Percentiles rank a stretch among this genome's conserved stretches.
Conservation (phyloP, 148 eudicot genomes). For the Vaccinium darrowii region DNA sequence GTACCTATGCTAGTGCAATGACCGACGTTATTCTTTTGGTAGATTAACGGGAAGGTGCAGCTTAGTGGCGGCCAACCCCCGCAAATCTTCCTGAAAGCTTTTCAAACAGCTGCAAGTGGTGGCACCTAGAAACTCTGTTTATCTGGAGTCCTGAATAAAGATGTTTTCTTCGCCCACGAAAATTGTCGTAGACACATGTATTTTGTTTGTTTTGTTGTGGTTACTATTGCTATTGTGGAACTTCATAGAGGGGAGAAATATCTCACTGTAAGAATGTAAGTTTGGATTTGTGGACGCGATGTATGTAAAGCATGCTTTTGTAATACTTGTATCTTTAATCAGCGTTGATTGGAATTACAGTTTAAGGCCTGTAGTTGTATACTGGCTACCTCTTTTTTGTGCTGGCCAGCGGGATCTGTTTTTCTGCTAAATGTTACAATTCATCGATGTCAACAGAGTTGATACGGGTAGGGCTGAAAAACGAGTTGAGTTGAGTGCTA, state of each 20-base stretch:
- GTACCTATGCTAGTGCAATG: background rate
- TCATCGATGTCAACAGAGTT: background rate
- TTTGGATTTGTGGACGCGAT: background rate
- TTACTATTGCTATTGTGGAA: background rate
- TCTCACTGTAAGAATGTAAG: background rate
- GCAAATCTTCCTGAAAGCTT: slow-evolving; percentile 61
- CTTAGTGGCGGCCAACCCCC: slow-evolving; percentile 91
- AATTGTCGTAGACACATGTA: background rate
- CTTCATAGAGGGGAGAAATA: background rate
- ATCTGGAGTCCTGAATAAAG: background rate
- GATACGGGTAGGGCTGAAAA: background rate
- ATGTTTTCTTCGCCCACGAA: background rate
- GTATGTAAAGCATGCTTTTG: background rate
- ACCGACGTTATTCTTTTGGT: slow-evolving; percentile 19
- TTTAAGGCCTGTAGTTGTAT: too few relatives aligned
- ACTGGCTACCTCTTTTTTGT: background rate
- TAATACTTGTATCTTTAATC: background rate
- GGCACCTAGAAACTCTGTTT: slow-evolving; percentile 8
- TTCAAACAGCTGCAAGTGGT: slow-evolving; percentile 41
- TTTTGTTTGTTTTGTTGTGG: background rate
- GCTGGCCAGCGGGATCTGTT: too few relatives aligned
- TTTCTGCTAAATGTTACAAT: background rate
- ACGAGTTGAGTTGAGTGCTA: background rate
- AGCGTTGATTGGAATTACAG: background rate
- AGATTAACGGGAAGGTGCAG: slow-evolving; percentile 72